Conservation (phyloP, 257 asterid species). For the Cordia subcordata region DNA sequence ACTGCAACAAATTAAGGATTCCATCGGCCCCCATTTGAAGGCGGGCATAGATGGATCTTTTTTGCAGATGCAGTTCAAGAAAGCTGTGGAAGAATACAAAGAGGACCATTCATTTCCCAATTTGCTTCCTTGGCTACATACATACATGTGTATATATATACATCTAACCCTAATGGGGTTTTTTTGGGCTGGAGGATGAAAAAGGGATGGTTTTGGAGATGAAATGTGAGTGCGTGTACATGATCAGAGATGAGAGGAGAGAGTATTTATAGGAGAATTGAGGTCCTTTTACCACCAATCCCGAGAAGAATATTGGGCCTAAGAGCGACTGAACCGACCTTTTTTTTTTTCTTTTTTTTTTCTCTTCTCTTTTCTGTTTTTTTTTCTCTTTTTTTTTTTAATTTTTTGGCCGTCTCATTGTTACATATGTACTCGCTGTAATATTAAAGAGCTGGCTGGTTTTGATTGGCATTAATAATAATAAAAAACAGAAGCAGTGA, state of each 20-base stretch:
- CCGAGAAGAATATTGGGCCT: slow-evolving; percentile 93
- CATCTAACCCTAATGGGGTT: slow-evolving; percentile 55
- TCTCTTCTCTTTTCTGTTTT: not conserved
- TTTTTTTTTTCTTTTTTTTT: not conserved
- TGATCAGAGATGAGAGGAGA: not conserved
- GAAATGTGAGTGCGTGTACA: not conserved
- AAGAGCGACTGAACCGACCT: slow-evolving; percentile 20
- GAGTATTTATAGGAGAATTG: slow-evolving; percentile 60
- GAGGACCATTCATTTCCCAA: slow-evolving; percentile 62
- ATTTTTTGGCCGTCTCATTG: slow-evolving; percentile 8
- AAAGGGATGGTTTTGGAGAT: not conserved
- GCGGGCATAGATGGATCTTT: not conserved
- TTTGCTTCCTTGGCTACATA: not conserved
- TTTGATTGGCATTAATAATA: slow-evolving; percentile 13
- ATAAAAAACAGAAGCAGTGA: not conserved
- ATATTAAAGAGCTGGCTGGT: slow-evolving; percentile 19
- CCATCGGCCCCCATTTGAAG: not conserved
- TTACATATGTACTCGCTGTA: no score
- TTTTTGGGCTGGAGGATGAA: not conserved
- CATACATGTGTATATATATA: no score
- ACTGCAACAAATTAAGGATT: slow-evolving; percentile 34
- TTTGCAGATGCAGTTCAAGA: slow-evolving; percentile 76
- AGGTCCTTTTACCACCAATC: slow-evolving; percentile 73
- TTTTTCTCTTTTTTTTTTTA: not conserved
- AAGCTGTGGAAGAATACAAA: slow-evolving; percentile 94